phyloP scores from a whole-genome alignment of 441 rosid species.

The Isatis lusitanica region DNA sequence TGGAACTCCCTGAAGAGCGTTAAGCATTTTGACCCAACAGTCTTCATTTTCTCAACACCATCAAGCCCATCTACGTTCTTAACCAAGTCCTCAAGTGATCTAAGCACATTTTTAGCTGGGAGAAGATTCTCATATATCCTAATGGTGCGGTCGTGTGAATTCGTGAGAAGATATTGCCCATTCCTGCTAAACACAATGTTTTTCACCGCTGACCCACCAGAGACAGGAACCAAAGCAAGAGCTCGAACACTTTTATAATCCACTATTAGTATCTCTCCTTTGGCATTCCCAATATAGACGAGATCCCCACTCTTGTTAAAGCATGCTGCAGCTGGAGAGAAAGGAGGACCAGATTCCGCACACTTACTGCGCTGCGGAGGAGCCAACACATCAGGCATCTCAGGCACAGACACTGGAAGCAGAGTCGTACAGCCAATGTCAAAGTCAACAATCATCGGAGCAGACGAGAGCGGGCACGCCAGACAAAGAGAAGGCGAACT shows the following conservation, averaged over 20 bases:
- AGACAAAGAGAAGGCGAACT: conserved; percentile 73
- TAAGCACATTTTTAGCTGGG: conserved; percentile 67
- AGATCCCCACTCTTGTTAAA: conserved; percentile 92
- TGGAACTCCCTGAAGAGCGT: conserved; percentile 89
- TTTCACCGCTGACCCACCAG: conserved; percentile 74
- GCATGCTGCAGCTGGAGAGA: conserved; percentile 90
- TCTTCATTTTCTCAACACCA: conserved; percentile 70
- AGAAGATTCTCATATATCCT: conserved; percentile 92
- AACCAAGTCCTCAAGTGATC: conserved; percentile 50
- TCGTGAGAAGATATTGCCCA: conserved; percentile 88
- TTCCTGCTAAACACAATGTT: conserved; percentile 86
- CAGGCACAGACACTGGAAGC: conserved; percentile 72
- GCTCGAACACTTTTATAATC: conserved; percentile 67
- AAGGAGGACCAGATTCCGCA: conserved; percentile 61
- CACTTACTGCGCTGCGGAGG: conserved; percentile 66
- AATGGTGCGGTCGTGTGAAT: conserved; percentile 86
- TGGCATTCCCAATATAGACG: conserved; percentile 87
- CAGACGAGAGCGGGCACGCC: conserved; percentile 92
- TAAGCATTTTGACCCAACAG: conserved; percentile 76
- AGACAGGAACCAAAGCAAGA: conserved; percentile 65
- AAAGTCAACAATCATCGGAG: conserved; percentile 89
- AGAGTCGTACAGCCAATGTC: conserved; percentile 54
- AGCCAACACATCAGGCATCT: conserved; percentile 52
- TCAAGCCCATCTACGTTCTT: conserved; percentile 52
- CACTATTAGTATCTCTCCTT: conserved; percentile 86